Evolutionary conservation across 768 basidiomycete species (phyloP).

Genomic region (Xerocomellus dryophilus): DNA sequence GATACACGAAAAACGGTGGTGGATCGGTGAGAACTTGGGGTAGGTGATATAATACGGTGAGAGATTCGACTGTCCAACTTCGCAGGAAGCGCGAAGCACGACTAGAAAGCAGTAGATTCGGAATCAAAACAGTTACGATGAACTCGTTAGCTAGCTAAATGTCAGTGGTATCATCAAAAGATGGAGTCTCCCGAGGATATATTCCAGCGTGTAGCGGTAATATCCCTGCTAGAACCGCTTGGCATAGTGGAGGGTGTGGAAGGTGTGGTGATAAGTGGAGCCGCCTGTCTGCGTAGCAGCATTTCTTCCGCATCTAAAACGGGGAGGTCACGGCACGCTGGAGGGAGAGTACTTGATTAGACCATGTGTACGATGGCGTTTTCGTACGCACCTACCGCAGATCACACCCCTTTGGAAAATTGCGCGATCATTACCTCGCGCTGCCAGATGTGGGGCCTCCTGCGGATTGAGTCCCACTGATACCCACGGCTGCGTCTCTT

Average conservation of each 20-base stretch:
- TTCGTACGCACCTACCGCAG: conserved; percentile 14
- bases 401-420: conserved; percentile 1
- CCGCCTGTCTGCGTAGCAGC: background rate
- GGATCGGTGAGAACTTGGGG: background rate
- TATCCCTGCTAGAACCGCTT: background rate
- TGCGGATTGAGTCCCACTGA: background rate
- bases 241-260: background rate
- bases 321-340: conserved; percentile 5
- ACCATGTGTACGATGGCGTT: background rate
- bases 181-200: conserved; percentile 4
- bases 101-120: background rate
- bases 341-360: conserved; percentile 4
- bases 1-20: conserved; percentile 1
- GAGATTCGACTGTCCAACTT: background rate
- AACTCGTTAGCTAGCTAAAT: conserved; percentile 1
- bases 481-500: background rate
- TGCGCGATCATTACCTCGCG: conserved; percentile 14
- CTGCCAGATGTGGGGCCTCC: conserved; percentile 1
- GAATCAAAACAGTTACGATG: background rate
- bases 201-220: background rate
- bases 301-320: conserved; percentile 10
- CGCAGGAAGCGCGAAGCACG: background rate
- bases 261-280: background rate
- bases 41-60: background rate
- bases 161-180: conserved; percentile 12